Evolutionary conservation across 2,329 filamentous ascomycete genomes (phyloP).

Genomic region (Xylariales sp.): DNA sequence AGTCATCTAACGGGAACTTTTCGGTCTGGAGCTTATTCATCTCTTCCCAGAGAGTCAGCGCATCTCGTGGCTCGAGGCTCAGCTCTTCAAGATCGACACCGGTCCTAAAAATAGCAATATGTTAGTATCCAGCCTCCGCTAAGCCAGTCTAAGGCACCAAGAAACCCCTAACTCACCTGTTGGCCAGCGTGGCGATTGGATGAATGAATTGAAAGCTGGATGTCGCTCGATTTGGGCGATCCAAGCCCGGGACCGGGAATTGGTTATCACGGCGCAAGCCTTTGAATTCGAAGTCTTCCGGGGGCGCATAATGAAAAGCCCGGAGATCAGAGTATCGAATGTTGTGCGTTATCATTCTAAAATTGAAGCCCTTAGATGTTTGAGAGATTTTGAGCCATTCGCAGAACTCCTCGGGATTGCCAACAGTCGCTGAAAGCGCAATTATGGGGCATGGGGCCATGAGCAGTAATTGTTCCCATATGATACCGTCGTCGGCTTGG

Average conservation of each 20-base stretch:
- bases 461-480: constrained; percentile 83
- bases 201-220: constrained; percentile 70
- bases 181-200: constrained; percentile 71
- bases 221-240: constrained; percentile 56
- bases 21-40: constrained; percentile 69
- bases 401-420: constrained; percentile 77
- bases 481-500: constrained; percentile 77
- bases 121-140: constrained; percentile 1
- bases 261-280: constrained; percentile 59
- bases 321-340: constrained; percentile 80
- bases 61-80: constrained; percentile 77
- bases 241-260: constrained; percentile 59
- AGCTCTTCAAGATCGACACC: constrained; percentile 75
- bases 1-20: constrained; percentile 60
- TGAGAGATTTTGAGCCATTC: constrained; percentile 76
- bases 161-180: constrained; percentile 55
- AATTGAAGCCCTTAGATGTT: constrained; percentile 68
- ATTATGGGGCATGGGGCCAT: constrained; percentile 82
- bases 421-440: constrained; percentile 82
- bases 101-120: constrained; percentile 50
- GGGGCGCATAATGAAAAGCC: constrained; percentile 75
- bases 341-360: constrained; percentile 75
- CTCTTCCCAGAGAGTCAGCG: constrained; percentile 71
- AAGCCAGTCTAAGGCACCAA: background rate
- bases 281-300: constrained; percentile 60